phyloP scores from a whole-genome alignment of 116 monocot species.

The Cymodocea nodosa region DNA sequence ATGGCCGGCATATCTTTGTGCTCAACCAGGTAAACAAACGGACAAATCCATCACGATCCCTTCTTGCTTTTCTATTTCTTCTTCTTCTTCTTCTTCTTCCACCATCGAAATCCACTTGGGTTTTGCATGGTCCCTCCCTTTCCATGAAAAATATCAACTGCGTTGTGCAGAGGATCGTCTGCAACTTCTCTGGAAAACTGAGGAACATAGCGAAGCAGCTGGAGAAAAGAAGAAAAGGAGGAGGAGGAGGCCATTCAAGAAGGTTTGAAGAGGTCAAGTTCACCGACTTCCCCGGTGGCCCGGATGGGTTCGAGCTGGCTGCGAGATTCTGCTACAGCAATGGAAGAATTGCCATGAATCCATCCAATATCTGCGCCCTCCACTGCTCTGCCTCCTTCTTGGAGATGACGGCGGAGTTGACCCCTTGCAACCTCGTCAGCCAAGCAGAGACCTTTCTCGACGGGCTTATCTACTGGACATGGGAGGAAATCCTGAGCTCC shows the following conservation, averaged over 20 bases:
- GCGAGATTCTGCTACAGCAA: conserved; percentile 59
- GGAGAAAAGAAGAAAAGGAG: neutral
- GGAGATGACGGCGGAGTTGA: conserved; percentile 57
- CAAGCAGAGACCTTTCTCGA: conserved; percentile 68
- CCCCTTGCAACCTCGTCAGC: conserved; percentile 39
- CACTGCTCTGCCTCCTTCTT: conserved; percentile 39
- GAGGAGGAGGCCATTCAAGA: conserved; percentile 9
- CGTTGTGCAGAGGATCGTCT: conserved; percentile 28
- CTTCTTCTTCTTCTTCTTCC: neutral
- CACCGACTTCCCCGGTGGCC: conserved; percentile 59
- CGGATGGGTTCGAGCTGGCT: conserved; percentile 61
- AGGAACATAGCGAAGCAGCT: conserved; percentile 28
- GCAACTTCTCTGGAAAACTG: conserved; percentile 47
- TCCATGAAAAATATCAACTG: neutral
- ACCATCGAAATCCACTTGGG: too few species aligned
- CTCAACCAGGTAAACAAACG: conserved; percentile 48
- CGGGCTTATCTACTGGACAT: conserved; percentile 76
- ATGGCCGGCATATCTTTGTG: conserved; percentile 63
- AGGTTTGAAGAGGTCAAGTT: conserved; percentile 24
- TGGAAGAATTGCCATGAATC: conserved; percentile 33
- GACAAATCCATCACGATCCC: neutral
- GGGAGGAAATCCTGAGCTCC: conserved; percentile 53
- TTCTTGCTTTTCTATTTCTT: neutral
- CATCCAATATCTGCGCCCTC: conserved; percentile 33
- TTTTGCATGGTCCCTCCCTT: too few species aligned